Base-by-base conservation (phyloP, 169 alveolate genomes). In the Eimeria sp. region DNA sequence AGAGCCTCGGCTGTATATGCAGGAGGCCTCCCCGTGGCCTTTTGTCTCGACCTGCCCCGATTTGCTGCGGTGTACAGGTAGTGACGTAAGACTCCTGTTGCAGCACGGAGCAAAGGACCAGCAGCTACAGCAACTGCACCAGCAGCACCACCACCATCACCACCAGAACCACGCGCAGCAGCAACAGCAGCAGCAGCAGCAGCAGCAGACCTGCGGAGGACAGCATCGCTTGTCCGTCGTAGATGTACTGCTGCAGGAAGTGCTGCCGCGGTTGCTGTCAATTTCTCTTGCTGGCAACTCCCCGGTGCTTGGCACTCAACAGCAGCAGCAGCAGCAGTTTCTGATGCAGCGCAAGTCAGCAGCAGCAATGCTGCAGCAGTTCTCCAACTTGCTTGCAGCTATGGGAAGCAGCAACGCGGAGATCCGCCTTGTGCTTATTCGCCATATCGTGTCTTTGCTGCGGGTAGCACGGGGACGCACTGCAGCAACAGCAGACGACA, bases 381-480 rank as follows among this genome's bases (percentile, higher is more conserved):
- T 91, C 65, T 45, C 73, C 49, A 65, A 91, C 22, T 51, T 91
- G 54, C 82, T 91, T 40, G 95, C 61, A 3, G 78, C 95, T 18
- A 91, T 91, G 95, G 95, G 89, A 16, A 72, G 95, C 95, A 72
- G 89, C 90, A 76, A 73, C 90, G 47, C 70, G 78, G 95, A 91
- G 25, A 27, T 91, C 49, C 95, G 95, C 16, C 86, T 43, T 18
- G 57, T 91, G 47, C 95, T 91, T 5, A 27, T 91, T 16, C 89
- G 84, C 76, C 95, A 76, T 18, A 90, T 54, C 67, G 84, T 47
- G 89, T 20, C 75, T 83, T 76, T 57, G 61, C 67, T 47, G 72
- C 90, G 67, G 61, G 67, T 49, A 11, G 89, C 89, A 11, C 45
- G 89, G 22, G 89, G 89, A 10, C 89, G 70, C 89, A 30, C 89